A percentile compares a stretch with the other conserved stretches of the same genome.
Conservation (phyloP, 306 rosid species). For the Vicia villosa region DNA sequence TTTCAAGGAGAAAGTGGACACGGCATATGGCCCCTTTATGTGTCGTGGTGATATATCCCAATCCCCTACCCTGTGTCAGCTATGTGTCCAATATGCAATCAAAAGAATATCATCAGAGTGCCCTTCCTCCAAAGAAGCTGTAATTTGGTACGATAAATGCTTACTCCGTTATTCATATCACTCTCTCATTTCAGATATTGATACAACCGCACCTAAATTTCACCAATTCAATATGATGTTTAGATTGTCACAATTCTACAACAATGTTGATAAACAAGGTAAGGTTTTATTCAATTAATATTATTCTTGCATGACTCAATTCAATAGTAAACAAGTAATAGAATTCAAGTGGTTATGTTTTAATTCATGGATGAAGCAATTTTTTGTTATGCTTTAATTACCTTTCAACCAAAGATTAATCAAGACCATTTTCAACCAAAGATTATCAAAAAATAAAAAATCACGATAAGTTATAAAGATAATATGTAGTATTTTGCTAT, state of each 20-base stretch:
- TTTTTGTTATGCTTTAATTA: too few relatives aligned
- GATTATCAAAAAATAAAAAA: neutral
- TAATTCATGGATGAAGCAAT: neutral
- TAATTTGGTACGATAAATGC: neutral
- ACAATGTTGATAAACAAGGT: neutral
- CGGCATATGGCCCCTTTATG: constrained; percentile 28
- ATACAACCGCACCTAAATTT: neutral
- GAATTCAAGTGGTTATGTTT: neutral
- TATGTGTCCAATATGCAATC: neutral
- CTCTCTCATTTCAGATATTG: neutral
- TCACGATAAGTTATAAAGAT: too few relatives aligned
- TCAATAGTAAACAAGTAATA: neutral
- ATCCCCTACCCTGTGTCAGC: neutral
- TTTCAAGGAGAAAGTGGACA: neutral
- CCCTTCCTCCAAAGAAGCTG: neutral
- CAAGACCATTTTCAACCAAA: too few relatives aligned
- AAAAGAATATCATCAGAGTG: neutral
- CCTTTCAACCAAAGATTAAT: too few relatives aligned
- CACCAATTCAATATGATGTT: neutral
- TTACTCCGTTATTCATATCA: neutral
- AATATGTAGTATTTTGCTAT: neutral
- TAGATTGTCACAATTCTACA: neutral
- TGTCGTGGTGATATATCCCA: neutral
- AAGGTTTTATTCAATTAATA: neutral
- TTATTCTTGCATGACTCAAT: neutral